Base-by-base conservation (phyloP, 352 stramenopile genomes). In the Globisporangium nodosum region DNA sequence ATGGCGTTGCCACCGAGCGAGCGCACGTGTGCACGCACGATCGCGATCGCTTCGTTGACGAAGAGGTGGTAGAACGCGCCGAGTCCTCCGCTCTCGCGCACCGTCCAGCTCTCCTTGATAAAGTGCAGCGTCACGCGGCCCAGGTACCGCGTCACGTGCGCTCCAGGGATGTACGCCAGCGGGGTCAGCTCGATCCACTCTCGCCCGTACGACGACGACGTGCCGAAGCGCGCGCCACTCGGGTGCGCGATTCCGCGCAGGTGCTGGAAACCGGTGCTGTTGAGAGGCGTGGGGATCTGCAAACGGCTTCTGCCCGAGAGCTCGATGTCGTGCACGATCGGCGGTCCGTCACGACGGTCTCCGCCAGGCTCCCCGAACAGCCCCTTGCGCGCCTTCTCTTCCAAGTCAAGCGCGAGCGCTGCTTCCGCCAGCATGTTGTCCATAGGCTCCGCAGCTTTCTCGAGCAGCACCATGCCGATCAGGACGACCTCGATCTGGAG, bases 51-150 rank as follows among this genome's bases (percentile, higher is more conserved):
- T 71, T 96, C 85, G 46, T 79, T 91, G 39, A 96, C 58, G 50
- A 96, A 96, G 49, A 92, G 63, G 54, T 96, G 87, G 59, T 94
- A 94, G 47, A 96, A 96, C 1, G 82, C 83, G 11, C 85, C 84
- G 5, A 96, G 63, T 0, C 85, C 87, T n/a, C 86, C 86, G 48
- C 80, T 87, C 60, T 96, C 87, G 18, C 85, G 81, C 47, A 96
- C 87, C 0, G 84, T 92, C 85, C 85, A 95, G 54, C 83, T 94
- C 61, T 96, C 87, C 61, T 94, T 94, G 64, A 96, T 95, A 35
- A 96, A 96, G 61, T 96, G 87, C 39, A 96, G 62, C 53, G 87
- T 95, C 51, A 96, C 86, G 47, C 86, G 84, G 21, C 87, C 87
- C 4, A 95, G 70, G 49, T 95, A 96, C 8, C 82, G 66, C 4